A percentile compares a stretch with the other conserved stretches of the same genome.
Evolutionary conservation across 192 early-diverging fungal species (phyloP).

Genomic region (Geranomyces variabilis): DNA sequence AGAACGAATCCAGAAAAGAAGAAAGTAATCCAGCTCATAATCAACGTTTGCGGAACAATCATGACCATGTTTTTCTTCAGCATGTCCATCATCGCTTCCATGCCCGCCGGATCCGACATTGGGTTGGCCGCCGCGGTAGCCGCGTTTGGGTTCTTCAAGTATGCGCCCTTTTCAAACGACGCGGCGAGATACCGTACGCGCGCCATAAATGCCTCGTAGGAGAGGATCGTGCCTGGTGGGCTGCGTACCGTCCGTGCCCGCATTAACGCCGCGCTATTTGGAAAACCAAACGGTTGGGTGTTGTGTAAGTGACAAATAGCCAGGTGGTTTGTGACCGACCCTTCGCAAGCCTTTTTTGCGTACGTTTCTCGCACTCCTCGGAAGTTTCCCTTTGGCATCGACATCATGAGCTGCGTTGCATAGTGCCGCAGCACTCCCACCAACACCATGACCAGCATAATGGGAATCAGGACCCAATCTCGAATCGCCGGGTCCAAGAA

Average conservation of each 20-base stretch:
- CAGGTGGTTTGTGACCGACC: too few species aligned
- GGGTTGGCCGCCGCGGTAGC: conserved; percentile 68
- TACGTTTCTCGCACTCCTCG: conserved; percentile 85
- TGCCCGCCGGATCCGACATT: conserved; percentile 88
- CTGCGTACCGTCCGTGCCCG: conserved; percentile 70
- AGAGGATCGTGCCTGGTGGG: conserved; percentile 68
- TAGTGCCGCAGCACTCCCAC: conserved; percentile 94
- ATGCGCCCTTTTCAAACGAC: conserved; percentile 80
- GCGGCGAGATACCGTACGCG: conserved; percentile 74
- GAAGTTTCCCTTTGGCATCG: conserved; percentile 76
- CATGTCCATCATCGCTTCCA: conserved; percentile 96
- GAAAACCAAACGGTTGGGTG: background rate
- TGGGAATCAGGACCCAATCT: conserved; percentile 86
- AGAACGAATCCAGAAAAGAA: conserved; percentile 98
- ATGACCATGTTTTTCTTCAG: conserved; percentile 98
- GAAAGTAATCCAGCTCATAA: conserved; percentile 99
- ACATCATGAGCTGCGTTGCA: conserved; percentile 85
- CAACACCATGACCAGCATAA: conserved; percentile 96
- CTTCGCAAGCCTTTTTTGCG: too few species aligned
- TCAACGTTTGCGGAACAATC: conserved; percentile 97
- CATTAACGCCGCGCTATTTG: conserved; percentile 60
- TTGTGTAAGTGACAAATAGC: background rate
- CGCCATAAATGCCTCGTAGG: conserved; percentile 68
- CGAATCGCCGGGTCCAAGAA: conserved; percentile 57
- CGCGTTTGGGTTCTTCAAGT: conserved; percentile 74